A percentile compares a stretch with the other conserved stretches of the same genome.
Evolutionary conservation across 2,329 filamentous ascomycete species (phyloP).

Genomic region (Epicoccum nigrum): DNA sequence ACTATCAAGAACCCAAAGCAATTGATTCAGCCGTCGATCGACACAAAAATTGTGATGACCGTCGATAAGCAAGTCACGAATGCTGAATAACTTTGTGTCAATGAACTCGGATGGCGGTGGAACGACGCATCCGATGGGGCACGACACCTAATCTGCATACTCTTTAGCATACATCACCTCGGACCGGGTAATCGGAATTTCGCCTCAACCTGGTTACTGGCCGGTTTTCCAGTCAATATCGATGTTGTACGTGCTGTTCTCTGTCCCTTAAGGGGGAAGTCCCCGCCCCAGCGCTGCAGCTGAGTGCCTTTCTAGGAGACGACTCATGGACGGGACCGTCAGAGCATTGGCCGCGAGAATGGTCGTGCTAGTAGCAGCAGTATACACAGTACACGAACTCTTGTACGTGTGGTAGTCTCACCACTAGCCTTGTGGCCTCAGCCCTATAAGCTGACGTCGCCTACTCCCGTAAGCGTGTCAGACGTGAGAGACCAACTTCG

Average conservation of each 20-base stretch:
- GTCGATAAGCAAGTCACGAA: neutral
- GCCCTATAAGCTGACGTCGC: slow-evolving; percentile 7
- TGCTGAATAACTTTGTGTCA: neutral
- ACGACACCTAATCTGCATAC: slow-evolving; percentile 25
- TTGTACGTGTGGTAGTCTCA: slow-evolving; percentile 35
- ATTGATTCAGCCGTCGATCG: slow-evolving; percentile 7
- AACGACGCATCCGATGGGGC: slow-evolving; percentile 21
- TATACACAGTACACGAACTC: slow-evolving; percentile 14
- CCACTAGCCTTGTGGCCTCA: slow-evolving; percentile 30
- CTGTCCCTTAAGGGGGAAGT: slow-evolving; percentile 38
- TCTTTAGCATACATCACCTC: slow-evolving; percentile 14
- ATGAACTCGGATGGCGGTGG: neutral
- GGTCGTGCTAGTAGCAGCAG: slow-evolving; percentile 24
- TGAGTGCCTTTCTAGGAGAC: slow-evolving; percentile 21
- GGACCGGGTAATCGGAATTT: slow-evolving; percentile 37
- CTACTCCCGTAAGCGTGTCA: slow-evolving; percentile 17
- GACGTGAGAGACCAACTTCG: slow-evolving; percentile 5
- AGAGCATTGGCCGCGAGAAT: slow-evolving; percentile 24
- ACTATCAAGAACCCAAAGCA: neutral
- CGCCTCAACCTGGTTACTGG: slow-evolving; percentile 24
- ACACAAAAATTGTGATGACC: neutral
- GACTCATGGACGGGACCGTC: slow-evolving; percentile 20
- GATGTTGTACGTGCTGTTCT: slow-evolving; percentile 47
- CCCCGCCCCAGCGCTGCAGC: slow-evolving; percentile 24
- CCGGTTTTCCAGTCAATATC: slow-evolving; percentile 21